Base-by-base conservation (phyloP, 2,329 filamentous ascomycete genomes). In the Neonectria neomacrospora region DNA sequence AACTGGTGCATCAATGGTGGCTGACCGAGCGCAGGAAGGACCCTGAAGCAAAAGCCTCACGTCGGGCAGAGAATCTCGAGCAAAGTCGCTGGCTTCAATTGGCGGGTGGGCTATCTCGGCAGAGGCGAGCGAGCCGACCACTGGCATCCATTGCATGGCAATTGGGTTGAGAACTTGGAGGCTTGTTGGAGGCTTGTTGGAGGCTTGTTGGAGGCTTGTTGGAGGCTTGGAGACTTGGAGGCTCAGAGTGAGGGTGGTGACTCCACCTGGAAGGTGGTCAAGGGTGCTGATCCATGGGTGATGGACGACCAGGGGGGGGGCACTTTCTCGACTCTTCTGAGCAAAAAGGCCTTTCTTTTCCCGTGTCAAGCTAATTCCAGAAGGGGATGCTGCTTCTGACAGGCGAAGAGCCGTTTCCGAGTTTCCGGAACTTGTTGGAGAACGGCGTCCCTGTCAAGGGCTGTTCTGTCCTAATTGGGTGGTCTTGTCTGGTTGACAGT, bases 41-140 rank as follows among this genome's bases (percentile, higher is more conserved):
- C 54, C 44, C 50, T 54, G 50, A 50, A 48, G 54, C 48, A 44
- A 52, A 50, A 55, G 34, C n/a, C 53, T 51, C 47, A 59, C 30
- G 20, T 20, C 41, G 53, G 32, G 37, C 45, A 44, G 50, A 50
- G 54, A 37, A 65, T 47, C 54, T 60, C 59, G 63, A 65, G 20
- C 44, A 54, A 44, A 39, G 53, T 52, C 22, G 22, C 58, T 58
- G 54, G 39, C 51, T 54, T 45, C 45, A 41, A 58, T 53, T 59
- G 30, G 57, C 22, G 39, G 45, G 32, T 57, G 63, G 45, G 39
- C 39, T 51, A 42, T 34, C 22, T 62, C 54, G 59, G 58, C 28
- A 52, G 61, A 62, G 37, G 42, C 18, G 50, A 23, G 48, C 56
- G 50, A 53, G 58, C 64, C 70, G 63, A 53, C 58, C 61, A 59